Evolutionary conservation across 2,329 filamentous ascomycete genomes (phyloP).

Genomic region (Emmonsiellopsis sp.): DNA sequence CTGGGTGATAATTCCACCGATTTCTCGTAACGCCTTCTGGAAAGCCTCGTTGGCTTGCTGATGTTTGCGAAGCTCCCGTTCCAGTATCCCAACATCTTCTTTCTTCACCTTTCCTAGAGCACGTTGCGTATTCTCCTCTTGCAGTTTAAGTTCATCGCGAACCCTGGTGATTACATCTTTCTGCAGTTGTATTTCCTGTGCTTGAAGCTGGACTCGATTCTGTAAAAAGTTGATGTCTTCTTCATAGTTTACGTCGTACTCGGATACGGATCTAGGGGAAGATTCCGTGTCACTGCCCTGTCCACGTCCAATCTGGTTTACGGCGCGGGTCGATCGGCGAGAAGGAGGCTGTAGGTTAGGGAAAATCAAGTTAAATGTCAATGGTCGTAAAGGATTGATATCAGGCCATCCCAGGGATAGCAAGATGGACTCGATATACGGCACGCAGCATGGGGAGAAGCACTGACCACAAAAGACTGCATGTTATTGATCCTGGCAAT

Average conservation of each 20-base stretch:
- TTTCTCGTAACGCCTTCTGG: constrained; percentile 92
- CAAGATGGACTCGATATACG: too few relatives aligned
- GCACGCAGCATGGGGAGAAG: too few relatives aligned
- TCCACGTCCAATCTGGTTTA: constrained; percentile 22
- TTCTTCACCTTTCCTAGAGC: constrained; percentile 75
- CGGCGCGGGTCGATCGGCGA: constrained; percentile 27
- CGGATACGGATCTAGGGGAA: constrained; percentile 34
- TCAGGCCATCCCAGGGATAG: neutral
- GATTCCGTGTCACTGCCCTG: constrained; percentile 44
- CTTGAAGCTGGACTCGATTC: constrained; percentile 88
- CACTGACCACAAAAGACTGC: constrained; percentile 61
- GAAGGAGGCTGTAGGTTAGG: constrained; percentile 24
- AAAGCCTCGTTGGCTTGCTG: constrained; percentile 98
- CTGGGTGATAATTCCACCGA: constrained; percentile 93
- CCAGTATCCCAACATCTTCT: constrained; percentile 77
- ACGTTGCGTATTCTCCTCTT: constrained; percentile 74
- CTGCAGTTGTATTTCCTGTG: constrained; percentile 81
- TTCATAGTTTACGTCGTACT: constrained; percentile 54
- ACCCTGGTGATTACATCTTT: constrained; percentile 77
- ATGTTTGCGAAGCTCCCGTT: constrained; percentile 91
- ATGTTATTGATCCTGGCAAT: constrained; percentile 69
- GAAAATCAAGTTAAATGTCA: constrained; percentile 7
- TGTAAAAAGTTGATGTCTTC: constrained; percentile 77
- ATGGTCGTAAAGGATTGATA: constrained; percentile 12
- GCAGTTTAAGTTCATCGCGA: constrained; percentile 73